Base-by-base conservation (phyloP, 2,329 filamentous ascomycete species). In the Dothideomycetes sp. region DNA sequence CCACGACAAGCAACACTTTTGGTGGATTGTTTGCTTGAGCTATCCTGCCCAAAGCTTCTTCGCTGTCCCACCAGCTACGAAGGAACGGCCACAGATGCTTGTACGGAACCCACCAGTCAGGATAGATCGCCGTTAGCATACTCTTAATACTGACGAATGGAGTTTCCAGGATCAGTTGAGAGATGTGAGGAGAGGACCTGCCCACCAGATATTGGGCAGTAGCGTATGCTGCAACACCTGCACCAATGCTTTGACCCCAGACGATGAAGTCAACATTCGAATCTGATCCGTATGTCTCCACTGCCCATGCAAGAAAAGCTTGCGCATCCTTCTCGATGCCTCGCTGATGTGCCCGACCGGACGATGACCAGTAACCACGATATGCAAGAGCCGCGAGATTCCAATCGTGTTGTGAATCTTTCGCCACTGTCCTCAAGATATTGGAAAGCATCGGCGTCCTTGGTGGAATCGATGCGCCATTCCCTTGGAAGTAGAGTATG, bases 61-160 rank as follows among this genome's bases (percentile, higher is more conserved):
- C 56, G 33, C 60, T 69, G 47, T 73, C 67, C 71, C 72, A 75
- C 31, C 62, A 62, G 42, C 67, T 87, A 49, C 81, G 70, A 9
- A 88, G 65, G 53, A 88, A 87, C 0, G 80, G 80, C 68, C 77
- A 76, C 0, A 89, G 67, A 54, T 88, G 78, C 33, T 74, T 73
- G 56, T 89, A 89, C 0, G 84, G 84, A 5, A 88, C 64, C 82
- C 83, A 88, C 50, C 74, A 82, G 51, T 87, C 81, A 1, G 83
- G 83, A 53, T 88, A 89, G 3, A 89, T 59, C 1, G 74, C 76
- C 29, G 73, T 63, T 5, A 89, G 65, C 81, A 89, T 86, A 13
- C 72, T 73, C 44, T 73, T 69, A 41, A 84, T 73, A 30, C 76
- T 83, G 1, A 79, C 73, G 47, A 87, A 87, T 0, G 84, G 83